A percentile compares a stretch with the other conserved stretches of the same genome.
phyloP scores from a whole-genome alignment of 164 flowering plant genomes.

The Umbilicus rupestris region DNA sequence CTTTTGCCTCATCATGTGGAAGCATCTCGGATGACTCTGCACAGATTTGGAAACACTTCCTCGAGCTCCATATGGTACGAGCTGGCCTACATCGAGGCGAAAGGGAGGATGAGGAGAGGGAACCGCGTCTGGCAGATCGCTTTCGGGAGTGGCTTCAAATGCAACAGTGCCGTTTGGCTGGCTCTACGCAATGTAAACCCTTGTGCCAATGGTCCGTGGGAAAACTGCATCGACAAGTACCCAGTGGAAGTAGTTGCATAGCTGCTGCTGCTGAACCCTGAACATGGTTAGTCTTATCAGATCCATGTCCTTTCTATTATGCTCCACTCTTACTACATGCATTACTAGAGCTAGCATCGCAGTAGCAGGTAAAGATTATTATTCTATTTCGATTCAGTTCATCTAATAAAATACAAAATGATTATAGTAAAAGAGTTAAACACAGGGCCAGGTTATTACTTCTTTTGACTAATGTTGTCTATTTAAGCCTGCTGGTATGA shows the following conservation, averaged over 20 bases:
- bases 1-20: conserved; percentile 22
- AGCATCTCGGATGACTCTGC: conserved; percentile 32
- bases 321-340: no score
- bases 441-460: no score
- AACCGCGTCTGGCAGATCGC: conserved; percentile 37
- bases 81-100: conserved; percentile 26
- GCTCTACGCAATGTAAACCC: conserved; percentile 25
- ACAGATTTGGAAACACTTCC: conserved; percentile 31
- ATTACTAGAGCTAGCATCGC: no score
- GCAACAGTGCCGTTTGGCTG: conserved; percentile 32
- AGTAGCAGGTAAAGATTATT: no score
- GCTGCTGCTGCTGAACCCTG: background rate
- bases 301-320: no score
- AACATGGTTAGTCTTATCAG: background rate
- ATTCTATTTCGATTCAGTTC: no score
- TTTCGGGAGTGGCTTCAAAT: conserved; percentile 16
- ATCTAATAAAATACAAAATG: no score
- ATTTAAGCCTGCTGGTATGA: no score
- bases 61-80: conserved; percentile 37
- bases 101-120: conserved; percentile 26
- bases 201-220: conserved; percentile 23
- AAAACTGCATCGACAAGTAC: conserved; percentile 25
- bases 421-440: no score
- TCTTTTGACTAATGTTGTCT: no score
- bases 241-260: conserved; percentile 16